Conservation (phyloP, 2,329 filamentous ascomycete species). For the Colletotrichum camelliae region DNA sequence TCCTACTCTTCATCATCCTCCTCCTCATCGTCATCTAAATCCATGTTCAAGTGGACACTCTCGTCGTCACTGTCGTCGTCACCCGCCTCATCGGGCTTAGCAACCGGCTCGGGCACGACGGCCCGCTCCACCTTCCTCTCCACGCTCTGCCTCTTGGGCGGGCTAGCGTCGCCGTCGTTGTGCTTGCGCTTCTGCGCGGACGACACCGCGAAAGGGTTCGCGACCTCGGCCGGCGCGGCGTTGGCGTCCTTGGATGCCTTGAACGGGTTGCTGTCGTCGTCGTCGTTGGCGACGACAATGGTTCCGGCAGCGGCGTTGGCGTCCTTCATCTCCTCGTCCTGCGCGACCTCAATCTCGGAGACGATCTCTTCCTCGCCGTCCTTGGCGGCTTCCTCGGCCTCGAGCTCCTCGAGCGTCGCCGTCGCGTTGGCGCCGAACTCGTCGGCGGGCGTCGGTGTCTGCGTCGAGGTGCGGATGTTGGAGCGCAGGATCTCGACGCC, state of each 20-base stretch:
- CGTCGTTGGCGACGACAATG: neutral
- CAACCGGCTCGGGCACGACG: neutral
- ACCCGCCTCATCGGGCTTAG: slow-evolving; percentile 29
- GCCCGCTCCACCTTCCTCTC: slow-evolving; percentile 7
- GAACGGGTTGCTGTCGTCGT: slow-evolving; percentile 37
- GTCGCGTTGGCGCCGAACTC: slow-evolving; percentile 3
- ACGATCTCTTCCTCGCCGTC: slow-evolving; percentile 42
- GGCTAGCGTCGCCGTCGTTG: slow-evolving; percentile 30
- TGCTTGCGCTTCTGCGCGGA: slow-evolving; percentile 47
- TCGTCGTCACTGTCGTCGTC: slow-evolving; percentile 56
- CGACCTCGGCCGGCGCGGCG: slow-evolving; percentile 14
- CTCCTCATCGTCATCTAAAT: slow-evolving; percentile 57
- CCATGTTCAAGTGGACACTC: slow-evolving; percentile 65
- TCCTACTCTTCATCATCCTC: slow-evolving; percentile 28
- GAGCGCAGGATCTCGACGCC: slow-evolving; percentile 74
- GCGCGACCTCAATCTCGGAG: slow-evolving; percentile 37
- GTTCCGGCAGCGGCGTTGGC: neutral
- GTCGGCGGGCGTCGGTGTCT: neutral
- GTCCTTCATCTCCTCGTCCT: slow-evolving; percentile 36
- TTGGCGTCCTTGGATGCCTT: slow-evolving; percentile 28
- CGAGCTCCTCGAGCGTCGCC: slow-evolving; percentile 37
- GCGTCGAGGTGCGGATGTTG: slow-evolving; percentile 53
- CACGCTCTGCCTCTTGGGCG: slow-evolving; percentile 27
- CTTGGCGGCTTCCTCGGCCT: slow-evolving; percentile 45
- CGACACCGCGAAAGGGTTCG: slow-evolving; percentile 12